These are phyloP conservation scores for Penicillium sclerotigenum DNA, from an alignment of 2,329 filamentous ascomycete species.

Conservation along the genomic window DNA sequence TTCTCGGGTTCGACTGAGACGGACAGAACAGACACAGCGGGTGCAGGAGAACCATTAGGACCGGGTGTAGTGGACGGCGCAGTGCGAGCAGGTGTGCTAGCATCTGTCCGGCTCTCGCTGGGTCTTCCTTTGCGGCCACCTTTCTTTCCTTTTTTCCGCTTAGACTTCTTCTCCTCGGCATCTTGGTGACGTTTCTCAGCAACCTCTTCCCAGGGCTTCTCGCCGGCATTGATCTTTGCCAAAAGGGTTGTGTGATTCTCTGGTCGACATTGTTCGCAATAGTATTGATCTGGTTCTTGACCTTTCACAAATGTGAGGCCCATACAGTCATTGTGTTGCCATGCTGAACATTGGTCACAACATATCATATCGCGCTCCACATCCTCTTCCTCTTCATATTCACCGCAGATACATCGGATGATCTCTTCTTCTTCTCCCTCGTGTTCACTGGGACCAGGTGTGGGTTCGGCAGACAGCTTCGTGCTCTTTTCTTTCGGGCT, in stretches of 20 bases:
- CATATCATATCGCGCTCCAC: slow-evolving; percentile 91
- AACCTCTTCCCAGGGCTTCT: slow-evolving; percentile 79
- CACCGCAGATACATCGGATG: slow-evolving; percentile 91
- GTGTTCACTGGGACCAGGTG: slow-evolving; percentile 46
- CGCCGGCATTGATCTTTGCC: slow-evolving; percentile 71
- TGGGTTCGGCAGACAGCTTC: slow-evolving; percentile 49
- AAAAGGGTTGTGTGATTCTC: slow-evolving; percentile 78
- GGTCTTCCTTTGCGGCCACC: slow-evolving; percentile 60
- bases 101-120: slow-evolving; percentile 58
- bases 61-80: slow-evolving; percentile 30
- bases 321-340: slow-evolving; percentile 98
- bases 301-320: slow-evolving; percentile 74
- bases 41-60: slow-evolving; percentile 22
- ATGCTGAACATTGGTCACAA: slow-evolving; percentile 86
- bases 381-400: slow-evolving; percentile 79
- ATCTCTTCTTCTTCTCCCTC: slow-evolving; percentile 71
- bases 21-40: slow-evolving; percentile 25
- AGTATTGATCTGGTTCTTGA: slow-evolving; percentile 78
- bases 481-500: slow-evolving; percentile 45
- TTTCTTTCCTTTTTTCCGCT: slow-evolving; percentile 55
- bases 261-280: slow-evolving; percentile 85
- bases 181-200: slow-evolving; percentile 63
- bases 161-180: slow-evolving; percentile 55
- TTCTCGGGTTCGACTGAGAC: slow-evolving; percentile 28
- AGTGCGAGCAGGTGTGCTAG: slow-evolving; percentile 39